Evolutionary conservation across 805 yeast species (phyloP).

Genomic region (Kodamaea kaohsiungensis): DNA sequence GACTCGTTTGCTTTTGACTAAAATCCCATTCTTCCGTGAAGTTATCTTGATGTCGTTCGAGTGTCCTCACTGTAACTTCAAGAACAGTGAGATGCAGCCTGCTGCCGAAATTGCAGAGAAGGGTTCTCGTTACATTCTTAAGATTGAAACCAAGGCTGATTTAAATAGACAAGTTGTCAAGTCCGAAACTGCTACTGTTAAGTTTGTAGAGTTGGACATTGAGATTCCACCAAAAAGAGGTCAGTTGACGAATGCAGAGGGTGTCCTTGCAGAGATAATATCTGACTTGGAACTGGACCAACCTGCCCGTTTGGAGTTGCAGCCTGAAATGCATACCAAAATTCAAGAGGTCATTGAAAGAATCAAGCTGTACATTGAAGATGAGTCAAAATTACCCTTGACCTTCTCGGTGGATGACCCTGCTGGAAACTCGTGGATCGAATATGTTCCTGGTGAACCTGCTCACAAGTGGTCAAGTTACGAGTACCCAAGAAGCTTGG

Average conservation of each 20-base stretch:
- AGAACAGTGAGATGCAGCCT: constrained; percentile 93
- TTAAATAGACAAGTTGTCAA: constrained; percentile 90
- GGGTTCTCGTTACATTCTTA: constrained; percentile 73
- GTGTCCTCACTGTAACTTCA: constrained; percentile 92
- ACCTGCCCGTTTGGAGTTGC: constrained; percentile 68
- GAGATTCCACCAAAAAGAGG: constrained; percentile 97
- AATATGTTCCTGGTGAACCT: constrained; percentile 81
- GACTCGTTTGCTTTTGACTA: constrained; percentile 80
- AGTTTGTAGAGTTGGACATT: constrained; percentile 79
- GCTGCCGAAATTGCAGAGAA: constrained; percentile 89
- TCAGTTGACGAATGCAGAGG: constrained; percentile 90
- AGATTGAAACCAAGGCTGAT: constrained; percentile 68
- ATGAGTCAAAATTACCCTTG: constrained; percentile 63
- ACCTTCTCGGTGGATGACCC: constrained; percentile 88
- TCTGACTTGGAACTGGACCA: constrained; percentile 82
- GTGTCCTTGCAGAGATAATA: constrained; percentile 78
- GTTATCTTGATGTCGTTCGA: constrained; percentile 91
- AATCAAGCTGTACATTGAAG: constrained; percentile 58
- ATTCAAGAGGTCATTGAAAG: constrained; percentile 68
- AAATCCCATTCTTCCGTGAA: constrained; percentile 90
- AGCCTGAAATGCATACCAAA: constrained; percentile 74
- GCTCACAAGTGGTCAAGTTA: constrained; percentile 86
- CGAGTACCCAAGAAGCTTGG: constrained; percentile 82
- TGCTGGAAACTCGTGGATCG: constrained; percentile 96
- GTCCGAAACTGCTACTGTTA: constrained; percentile 80